Base-by-base conservation (phyloP, 2,329 filamentous ascomycete species). In the Cryphonectria carpinicola region DNA sequence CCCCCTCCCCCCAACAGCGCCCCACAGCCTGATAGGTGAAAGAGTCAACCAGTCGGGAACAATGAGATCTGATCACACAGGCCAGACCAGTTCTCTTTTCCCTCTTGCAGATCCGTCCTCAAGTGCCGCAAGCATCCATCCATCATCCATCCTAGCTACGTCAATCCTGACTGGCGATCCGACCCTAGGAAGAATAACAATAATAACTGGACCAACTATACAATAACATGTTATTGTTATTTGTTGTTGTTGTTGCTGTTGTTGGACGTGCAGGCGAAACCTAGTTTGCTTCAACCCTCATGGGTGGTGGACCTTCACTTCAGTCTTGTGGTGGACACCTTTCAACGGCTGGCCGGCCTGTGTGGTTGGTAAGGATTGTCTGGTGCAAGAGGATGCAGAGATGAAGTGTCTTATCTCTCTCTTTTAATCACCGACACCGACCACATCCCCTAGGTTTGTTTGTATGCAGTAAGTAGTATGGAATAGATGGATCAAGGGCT, bases 21-120 rank as follows among this genome's bases (percentile, higher is more conserved):
- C 63, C 63, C 63, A 65, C 63, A 65, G 19, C 58, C 3, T 22
- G 58, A 37, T 39, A 37, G 58, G 8, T 22, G 58, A 37, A 25
- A 37, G 58, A 52, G 28, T 65, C 63, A 35, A 49, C 63, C 63
- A 65, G 63, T 65, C 63, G 63, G 63, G 63, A 65, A 49, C 41
- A 32, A 52, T 25, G 39, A 43, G 63, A 49, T 39, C 39, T 43
- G 63, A 35, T 61, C 61, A 64, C 32, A 64, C 61, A 64, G 32
- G 35, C 32, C 58, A 64, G 58, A n/a, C 13, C 41, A 13, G 39
- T 39, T 25, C 58, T 41, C n/a, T 41, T 66, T 67, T 43, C 56
- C 64, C 43, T 19, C 19, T 35, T 64, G 65, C 69, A 70, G 65
- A 60, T 66, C 46, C n/a, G 46, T 17, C 49, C 4, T 25, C 22